phyloP scores from a whole-genome alignment of 2,329 filamentous ascomycete genomes.

The Chaetomiaceae sp. region DNA sequence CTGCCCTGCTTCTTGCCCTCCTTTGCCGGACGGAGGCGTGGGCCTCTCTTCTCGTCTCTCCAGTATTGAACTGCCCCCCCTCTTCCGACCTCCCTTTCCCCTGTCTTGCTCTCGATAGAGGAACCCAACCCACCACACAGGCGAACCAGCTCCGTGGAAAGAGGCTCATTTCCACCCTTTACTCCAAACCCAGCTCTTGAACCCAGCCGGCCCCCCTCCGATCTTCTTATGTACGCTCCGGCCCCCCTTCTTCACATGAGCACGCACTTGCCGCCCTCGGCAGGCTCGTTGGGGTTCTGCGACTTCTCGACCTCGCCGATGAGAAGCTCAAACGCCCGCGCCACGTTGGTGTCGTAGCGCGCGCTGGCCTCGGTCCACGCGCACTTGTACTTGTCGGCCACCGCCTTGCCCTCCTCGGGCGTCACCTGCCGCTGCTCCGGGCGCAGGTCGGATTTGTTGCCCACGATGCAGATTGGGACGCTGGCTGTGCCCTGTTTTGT shows the following conservation, averaged over 20 bases:
- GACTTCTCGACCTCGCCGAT: constrained; percentile 93
- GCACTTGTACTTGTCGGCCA: constrained; percentile 83
- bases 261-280: constrained; percentile 72
- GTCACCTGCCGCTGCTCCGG: constrained; percentile 90
- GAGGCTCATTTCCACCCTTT: too few relatives aligned
- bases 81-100: not conserved
- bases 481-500: constrained; percentile 74
- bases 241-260: constrained; percentile 63
- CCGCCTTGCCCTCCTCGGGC: constrained; percentile 75
- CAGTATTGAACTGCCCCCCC: not conserved
- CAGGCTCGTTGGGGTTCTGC: constrained; percentile 81
- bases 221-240: too few relatives aligned
- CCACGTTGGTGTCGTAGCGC: constrained; percentile 89
- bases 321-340: constrained; percentile 87
- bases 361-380: constrained; percentile 94
- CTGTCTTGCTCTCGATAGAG: too few relatives aligned
- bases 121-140: too few relatives aligned
- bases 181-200: too few relatives aligned
- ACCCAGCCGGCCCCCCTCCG: too few relatives aligned
- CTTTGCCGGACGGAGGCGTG: not conserved
- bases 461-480: constrained; percentile 90
- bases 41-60: too few relatives aligned
- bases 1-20: too few relatives aligned
- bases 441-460: constrained; percentile 93
- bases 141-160: too few relatives aligned